Conservation (phyloP, 1,284 basidiomycete species). For the Ustilago nuda region DNA sequence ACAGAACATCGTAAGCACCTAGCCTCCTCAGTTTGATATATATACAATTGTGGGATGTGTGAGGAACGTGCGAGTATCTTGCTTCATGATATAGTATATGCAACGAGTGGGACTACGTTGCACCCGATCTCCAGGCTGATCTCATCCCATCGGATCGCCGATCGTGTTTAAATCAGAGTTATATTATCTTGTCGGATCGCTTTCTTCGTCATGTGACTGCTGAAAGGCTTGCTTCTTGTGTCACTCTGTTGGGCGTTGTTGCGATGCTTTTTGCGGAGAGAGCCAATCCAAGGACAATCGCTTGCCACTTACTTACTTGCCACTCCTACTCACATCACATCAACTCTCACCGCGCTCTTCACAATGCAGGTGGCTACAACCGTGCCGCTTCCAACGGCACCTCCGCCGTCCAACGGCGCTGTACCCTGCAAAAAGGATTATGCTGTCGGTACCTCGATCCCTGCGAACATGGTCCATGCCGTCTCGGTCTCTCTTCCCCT, state of each 20-base stretch:
- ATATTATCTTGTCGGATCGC: too few relatives aligned
- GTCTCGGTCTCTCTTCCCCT: slow-evolving; percentile 96
- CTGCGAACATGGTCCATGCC: slow-evolving; percentile 76
- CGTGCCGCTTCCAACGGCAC: slow-evolving; percentile 25
- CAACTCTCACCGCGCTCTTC: neutral
- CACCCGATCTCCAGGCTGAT: too few relatives aligned
- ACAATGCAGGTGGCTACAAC: slow-evolving; percentile 28
- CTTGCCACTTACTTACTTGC: neutral
- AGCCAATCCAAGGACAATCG: slow-evolving; percentile 2
- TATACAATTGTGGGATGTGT: too few relatives aligned
- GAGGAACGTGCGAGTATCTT: too few relatives aligned
- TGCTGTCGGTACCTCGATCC: slow-evolving; percentile 65
- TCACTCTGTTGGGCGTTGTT: slow-evolving; percentile 2
- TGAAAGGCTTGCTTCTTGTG: neutral
- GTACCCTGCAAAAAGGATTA: slow-evolving; percentile 38
- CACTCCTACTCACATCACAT: neutral
- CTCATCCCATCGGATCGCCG: too few relatives aligned
- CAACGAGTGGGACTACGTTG: too few relatives aligned
- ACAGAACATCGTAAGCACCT: too few relatives aligned
- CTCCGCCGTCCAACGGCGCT: slow-evolving; percentile 18
- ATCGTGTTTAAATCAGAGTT: too few relatives aligned
- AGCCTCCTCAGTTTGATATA: too few relatives aligned
- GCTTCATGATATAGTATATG: too few relatives aligned
- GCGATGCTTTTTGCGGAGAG: slow-evolving; percentile 7
- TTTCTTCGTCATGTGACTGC: too few relatives aligned